A percentile compares a stretch with the other conserved stretches of the same genome.
phyloP scores from a whole-genome alignment of 371 early-diverging fungal species.

The Zychaea mexicana region DNA sequence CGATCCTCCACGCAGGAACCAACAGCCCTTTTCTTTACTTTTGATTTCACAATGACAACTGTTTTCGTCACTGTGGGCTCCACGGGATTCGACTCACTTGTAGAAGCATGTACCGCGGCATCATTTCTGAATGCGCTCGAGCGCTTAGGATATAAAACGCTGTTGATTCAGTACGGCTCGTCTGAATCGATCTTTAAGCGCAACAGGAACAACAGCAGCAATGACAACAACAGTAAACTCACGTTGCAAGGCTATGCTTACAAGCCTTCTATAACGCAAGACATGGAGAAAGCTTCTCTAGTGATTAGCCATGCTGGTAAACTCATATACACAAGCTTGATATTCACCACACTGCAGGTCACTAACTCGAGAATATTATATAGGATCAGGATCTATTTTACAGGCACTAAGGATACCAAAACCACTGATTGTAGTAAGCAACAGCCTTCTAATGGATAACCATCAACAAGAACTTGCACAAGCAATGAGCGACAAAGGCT shows the following conservation, averaged over 20 bases:
- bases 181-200: constrained; percentile 32
- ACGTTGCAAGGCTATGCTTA: constrained; percentile 63
- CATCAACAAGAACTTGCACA: constrained; percentile 87
- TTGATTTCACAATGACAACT: constrained; percentile 9
- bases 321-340: neutral
- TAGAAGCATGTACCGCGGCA: constrained; percentile 44
- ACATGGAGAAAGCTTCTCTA: constrained; percentile 61
- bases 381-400: constrained; percentile 80
- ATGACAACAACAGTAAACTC: constrained; percentile 5
- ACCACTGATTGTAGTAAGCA: constrained; percentile 74
- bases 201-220: constrained; percentile 12
- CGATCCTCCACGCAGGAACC: too few relatives aligned
- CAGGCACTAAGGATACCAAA: constrained; percentile 72
- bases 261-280: constrained; percentile 54
- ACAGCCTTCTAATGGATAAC: constrained; percentile 78
- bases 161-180: constrained; percentile 80
- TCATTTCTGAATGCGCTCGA: constrained; percentile 52
- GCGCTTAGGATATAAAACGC: constrained; percentile 46
- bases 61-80: constrained; percentile 91
- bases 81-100: constrained; percentile 82
- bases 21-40: neutral
- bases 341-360: neutral
- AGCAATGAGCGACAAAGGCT: constrained; percentile 59
- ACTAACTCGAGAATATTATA: too few relatives aligned
- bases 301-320: constrained; percentile 80